Base-by-base conservation (phyloP, 2,329 filamentous ascomycete genomes). In the Fusarium sp. region DNA sequence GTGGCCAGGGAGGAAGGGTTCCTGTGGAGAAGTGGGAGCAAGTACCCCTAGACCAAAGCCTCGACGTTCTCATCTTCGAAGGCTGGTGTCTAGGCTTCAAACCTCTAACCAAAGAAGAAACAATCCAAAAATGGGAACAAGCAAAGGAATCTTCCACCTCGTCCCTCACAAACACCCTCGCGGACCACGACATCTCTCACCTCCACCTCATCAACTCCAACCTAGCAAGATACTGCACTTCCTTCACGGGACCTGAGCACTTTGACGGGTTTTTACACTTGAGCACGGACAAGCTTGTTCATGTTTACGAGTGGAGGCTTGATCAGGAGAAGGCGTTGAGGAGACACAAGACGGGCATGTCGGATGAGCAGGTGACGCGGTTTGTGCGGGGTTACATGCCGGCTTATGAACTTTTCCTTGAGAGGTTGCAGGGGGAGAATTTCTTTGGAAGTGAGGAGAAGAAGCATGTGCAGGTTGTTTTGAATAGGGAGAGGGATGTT, bases 301-400 rank as follows among this genome's bases (percentile, higher is more conserved):
- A 78, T 14, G 77, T 79, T 1, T 77, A 77, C 20, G 70, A 77
- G 9, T 79, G 77, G 77, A 60, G 77, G 6, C 1, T 77, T 1
- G 72, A 60, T 0, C 75, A 76, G 6, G 77, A 77, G 14, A 67
- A 47, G 34, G 77, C 70, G 6, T 34, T 79, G 11, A 64, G 76
- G 16, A 42, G 65, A 34, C 66, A 71, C 8, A 73, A 75, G 40
- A 69, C 76, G 0, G 75, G 75, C 6, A 78, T 79, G 76, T 67
- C 72, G 7, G 76, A 79, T n/a, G 67, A 77, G 29, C 71, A 74
- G 10, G 75, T 77, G 1, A 52, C 76, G 2, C 60, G 54, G 22
- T 77, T 77, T 34, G 77, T 79, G 9, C 69, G 72, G 58, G 77
- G 77, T 3, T 79, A 78, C 20, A 77, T 79, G 76, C 73, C 75